Evolutionary conservation across 495 filamentous ascomycete species (phyloP), one percentile per base, ranked within the genome.

Genomic region (Talaromyces borbonicus): DNA sequence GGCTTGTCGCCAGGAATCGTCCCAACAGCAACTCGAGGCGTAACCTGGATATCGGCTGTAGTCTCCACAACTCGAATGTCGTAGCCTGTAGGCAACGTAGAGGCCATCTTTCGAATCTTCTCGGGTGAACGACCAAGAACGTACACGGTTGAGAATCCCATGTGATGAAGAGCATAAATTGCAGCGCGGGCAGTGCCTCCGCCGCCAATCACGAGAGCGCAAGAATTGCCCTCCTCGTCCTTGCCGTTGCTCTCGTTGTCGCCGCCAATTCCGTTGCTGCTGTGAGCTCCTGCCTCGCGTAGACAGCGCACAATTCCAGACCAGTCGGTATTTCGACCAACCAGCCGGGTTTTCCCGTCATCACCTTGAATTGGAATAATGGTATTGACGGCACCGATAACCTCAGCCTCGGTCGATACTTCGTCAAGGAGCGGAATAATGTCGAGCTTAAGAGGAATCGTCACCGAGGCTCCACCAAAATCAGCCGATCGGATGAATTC

Each of bases 291-390:
- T 2, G 81, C 80, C 31, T 78, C 77, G 44, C 80, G 79, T n/a
- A 99, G 79, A 3, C 84, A 81, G 43, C 78, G 74, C 9, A 80
- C 77, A 81, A 99, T 99, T 36, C 92, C 92, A 52, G 79, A 74
- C 88, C 90, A 99, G 70, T 99, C 92, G 16, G 90, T 96, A 68
- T 99, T 99, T 56, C 86, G 84, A 12, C 92, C 92, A 38, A 84
- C 60, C 3, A 95, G 75, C 5, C 66, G 75, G 8, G 66, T 67
- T 8, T 71, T 60, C 32, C 65, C 54, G 46, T 59, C 53, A 18
- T 58, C 51, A 24, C 57, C 52, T 19, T 50, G 26, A 12, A 66
- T 56, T 4, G 79, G 76, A 40, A 95, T 77, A 58, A 99, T 81
- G 32, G 92, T 99, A 69, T 99, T 99, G 52, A 99, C 84, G 8